These are phyloP conservation scores for Entomortierella parvispora DNA, from an alignment of 192 early-diverging fungal genomes.

Conservation along the genomic window DNA sequence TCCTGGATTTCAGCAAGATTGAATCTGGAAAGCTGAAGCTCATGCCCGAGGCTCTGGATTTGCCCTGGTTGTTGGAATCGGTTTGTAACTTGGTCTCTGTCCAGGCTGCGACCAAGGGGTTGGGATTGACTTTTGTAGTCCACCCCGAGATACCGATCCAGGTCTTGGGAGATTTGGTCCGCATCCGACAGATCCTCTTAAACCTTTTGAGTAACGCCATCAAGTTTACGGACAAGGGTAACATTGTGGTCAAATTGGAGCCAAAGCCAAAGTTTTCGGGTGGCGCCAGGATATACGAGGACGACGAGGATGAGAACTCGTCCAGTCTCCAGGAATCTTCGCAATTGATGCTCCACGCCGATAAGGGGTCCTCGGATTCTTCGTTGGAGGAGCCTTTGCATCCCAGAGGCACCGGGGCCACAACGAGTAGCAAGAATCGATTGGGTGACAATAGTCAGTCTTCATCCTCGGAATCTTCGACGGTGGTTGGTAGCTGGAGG, in stretches of 20 bases:
- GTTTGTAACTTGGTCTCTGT: slow-evolving; percentile 51
- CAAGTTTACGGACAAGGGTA: slow-evolving; percentile 61
- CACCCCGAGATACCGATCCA: slow-evolving; percentile 51
- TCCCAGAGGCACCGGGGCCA: no score
- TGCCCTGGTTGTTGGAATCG: slow-evolving; percentile 56
- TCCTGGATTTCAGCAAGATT: slow-evolving; percentile 83
- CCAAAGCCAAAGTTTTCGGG: slow-evolving; percentile 30
- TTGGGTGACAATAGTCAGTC: no score
- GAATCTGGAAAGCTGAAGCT: slow-evolving; percentile 81
- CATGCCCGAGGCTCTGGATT: slow-evolving; percentile 68
- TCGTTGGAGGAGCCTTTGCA: neutral
- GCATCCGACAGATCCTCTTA: slow-evolving; percentile 63
- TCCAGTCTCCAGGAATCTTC: neutral
- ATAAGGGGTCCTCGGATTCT: neutral
- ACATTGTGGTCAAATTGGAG: slow-evolving; percentile 51
- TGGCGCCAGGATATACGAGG: slow-evolving; percentile 32
- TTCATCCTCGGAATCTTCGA: neutral
- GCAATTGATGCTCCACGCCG: neutral
- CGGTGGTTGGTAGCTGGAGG: neutral
- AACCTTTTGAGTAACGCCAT: slow-evolving; percentile 67
- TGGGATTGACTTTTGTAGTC: slow-evolving; percentile 47
- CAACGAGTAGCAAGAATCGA: no score
- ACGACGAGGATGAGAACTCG: slow-evolving; percentile 24
- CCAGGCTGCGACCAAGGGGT: slow-evolving; percentile 35
- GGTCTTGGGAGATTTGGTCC: slow-evolving; percentile 61